Percentiles rank a stretch among this genome's conserved stretches.
These are phyloP conservation scores for Candida namnaoensis DNA, from an alignment of 805 yeast genomes.

Conservation along the genomic window DNA sequence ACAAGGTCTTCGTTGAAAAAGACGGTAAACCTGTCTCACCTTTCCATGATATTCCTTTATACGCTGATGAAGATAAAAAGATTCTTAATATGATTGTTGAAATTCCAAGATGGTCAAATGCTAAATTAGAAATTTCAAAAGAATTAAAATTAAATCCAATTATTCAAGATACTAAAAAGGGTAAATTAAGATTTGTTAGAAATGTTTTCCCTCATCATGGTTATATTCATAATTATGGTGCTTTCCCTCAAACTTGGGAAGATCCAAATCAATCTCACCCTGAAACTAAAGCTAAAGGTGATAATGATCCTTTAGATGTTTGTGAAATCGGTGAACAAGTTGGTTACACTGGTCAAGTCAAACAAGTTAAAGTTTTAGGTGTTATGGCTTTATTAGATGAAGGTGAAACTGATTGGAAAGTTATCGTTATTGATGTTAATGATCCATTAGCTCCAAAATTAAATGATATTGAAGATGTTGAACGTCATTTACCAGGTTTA, in stretches of 20 bases:
- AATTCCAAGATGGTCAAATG: constrained; percentile 98
- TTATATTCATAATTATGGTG: constrained; percentile 94
- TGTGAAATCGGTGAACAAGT: constrained; percentile 72
- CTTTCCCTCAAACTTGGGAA: constrained; percentile 35
- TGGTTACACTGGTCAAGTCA: constrained; percentile 62
- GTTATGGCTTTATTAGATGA: constrained; percentile 92
- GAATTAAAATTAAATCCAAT: constrained; percentile 85
- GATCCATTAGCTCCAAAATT: constrained; percentile 87
- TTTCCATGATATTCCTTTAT: constrained; percentile 89
- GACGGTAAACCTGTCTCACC: constrained; percentile 94
- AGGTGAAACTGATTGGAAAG: constrained; percentile 89
- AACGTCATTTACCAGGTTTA: constrained; percentile 82
- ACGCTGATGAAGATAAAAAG: constrained; percentile 88
- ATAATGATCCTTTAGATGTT: constrained; percentile 81
- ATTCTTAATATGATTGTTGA: constrained; percentile 89
- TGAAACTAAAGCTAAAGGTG: constrained; percentile 67
- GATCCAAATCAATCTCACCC: constrained; percentile 49
- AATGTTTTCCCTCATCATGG: constrained; percentile 99
- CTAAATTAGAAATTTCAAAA: constrained; percentile 91
- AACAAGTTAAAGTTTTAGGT: constrained; percentile 88
- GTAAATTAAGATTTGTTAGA: constrained; percentile 90
- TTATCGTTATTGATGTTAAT: constrained; percentile 71
- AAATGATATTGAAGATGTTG: constrained; percentile 87
- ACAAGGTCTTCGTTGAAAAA: constrained; percentile 84
- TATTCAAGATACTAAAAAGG: constrained; percentile 95